Evolutionary conservation across 2,329 filamentous ascomycete genomes (phyloP).

Genomic region (Verticillium nonalfalfae): DNA sequence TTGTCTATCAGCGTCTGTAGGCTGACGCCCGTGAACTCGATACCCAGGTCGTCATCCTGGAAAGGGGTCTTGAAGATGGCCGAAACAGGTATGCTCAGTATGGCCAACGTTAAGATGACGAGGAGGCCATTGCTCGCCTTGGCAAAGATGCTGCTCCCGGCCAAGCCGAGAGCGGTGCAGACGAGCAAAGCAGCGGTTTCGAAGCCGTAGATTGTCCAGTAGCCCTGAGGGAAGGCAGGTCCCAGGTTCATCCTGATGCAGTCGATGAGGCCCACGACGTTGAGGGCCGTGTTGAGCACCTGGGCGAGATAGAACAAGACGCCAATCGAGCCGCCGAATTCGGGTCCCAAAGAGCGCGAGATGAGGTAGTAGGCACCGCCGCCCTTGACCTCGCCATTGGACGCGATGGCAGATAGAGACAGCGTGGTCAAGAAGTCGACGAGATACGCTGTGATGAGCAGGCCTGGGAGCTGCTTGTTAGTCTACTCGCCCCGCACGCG

Average conservation of each 20-base stretch:
- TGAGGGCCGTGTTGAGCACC: slow-evolving; percentile 80
- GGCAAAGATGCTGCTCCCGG: slow-evolving; percentile 74
- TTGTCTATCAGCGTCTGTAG: slow-evolving; percentile 67
- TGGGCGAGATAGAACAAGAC: slow-evolving; percentile 89
- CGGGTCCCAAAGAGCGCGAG: slow-evolving; percentile 75
- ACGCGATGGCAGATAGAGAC: slow-evolving; percentile 82
- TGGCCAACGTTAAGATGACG: slow-evolving; percentile 63
- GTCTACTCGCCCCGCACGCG: background rate
- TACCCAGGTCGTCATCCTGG: slow-evolving; percentile 49
- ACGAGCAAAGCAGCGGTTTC: slow-evolving; percentile 63
- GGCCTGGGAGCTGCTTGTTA: slow-evolving; percentile 37
- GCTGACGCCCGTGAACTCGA: slow-evolving; percentile 75
- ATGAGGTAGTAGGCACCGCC: slow-evolving; percentile 88
- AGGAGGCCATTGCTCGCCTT: slow-evolving; percentile 74
- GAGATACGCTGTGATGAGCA: slow-evolving; percentile 69
- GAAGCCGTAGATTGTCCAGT: slow-evolving; percentile 73
- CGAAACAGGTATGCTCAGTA: slow-evolving; percentile 79
- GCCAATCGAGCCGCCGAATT: slow-evolving; percentile 85
- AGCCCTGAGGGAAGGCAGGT: slow-evolving; percentile 57
- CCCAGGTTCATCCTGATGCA: slow-evolving; percentile 75
- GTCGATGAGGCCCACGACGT: slow-evolving; percentile 79
- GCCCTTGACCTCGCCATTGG: slow-evolving; percentile 82
- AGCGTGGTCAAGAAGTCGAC: slow-evolving; percentile 81
- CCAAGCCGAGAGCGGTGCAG: slow-evolving; percentile 70
- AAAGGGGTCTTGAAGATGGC: slow-evolving; percentile 64